These are phyloP conservation scores for Peronospora tabacina DNA, from an alignment of 352 stramenopile genomes.

Conservation along the genomic window DNA sequence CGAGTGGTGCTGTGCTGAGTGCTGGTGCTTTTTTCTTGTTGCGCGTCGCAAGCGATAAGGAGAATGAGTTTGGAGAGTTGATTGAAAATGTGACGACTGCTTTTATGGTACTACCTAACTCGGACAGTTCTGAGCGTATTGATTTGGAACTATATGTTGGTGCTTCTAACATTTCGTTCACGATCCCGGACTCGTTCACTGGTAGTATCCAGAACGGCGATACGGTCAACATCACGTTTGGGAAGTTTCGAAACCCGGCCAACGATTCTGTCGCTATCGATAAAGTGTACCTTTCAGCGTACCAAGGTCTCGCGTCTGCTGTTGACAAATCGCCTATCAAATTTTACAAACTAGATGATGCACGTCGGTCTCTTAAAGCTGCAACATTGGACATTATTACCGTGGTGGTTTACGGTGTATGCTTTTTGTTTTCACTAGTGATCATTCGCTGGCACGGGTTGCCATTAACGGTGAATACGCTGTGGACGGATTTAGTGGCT, in stretches of 20 bases:
- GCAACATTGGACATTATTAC: slow-evolving; percentile 63
- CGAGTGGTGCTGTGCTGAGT: slow-evolving; percentile 49
- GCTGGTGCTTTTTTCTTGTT: slow-evolving; percentile 59
- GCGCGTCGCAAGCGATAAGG: slow-evolving; percentile 49
- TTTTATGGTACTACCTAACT: slow-evolving; percentile 32
- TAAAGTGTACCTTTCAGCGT: slow-evolving; percentile 65
- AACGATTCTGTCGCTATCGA: slow-evolving; percentile 57
- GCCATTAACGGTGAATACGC: slow-evolving; percentile 67
- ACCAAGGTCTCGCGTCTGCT: slow-evolving; percentile 41
- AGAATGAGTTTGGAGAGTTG: slow-evolving; percentile 46
- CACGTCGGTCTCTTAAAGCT: slow-evolving; percentile 45
- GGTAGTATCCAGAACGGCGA: slow-evolving; percentile 73
- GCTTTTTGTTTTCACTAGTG: slow-evolving; percentile 73
- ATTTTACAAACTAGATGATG: slow-evolving; percentile 39
- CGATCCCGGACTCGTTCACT: slow-evolving; percentile 49
- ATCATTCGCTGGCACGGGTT: slow-evolving; percentile 83
- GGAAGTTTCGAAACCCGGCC: slow-evolving; percentile 51
- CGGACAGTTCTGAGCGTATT: slow-evolving; percentile 17
- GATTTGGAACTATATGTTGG: slow-evolving; percentile 45
- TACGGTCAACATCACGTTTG: slow-evolving; percentile 50
- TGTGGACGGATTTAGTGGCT: slow-evolving; percentile 83
- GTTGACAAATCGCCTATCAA: slow-evolving; percentile 53
- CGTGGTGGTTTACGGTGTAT: slow-evolving; percentile 60
- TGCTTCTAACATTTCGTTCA: slow-evolving; percentile 62
- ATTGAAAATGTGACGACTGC: slow-evolving; percentile 49